Conservation (phyloP, 2,329 filamentous ascomycete genomes). For the Claviceps maximensis region DNA sequence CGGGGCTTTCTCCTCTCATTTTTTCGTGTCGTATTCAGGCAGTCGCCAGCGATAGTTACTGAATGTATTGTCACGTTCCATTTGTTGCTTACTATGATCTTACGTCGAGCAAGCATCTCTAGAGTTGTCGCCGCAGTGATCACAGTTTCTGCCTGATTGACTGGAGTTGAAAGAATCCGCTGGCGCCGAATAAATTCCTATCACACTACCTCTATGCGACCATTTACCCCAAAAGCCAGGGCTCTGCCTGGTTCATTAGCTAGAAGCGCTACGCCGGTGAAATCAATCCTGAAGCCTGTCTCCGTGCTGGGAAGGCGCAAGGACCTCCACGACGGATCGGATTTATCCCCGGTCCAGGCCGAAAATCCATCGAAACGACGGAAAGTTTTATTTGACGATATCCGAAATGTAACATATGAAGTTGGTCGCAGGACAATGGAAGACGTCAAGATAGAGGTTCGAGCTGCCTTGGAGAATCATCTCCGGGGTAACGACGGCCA, state of each 20-base stretch:
- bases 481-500: slow-evolving; percentile 43
- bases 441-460: slow-evolving; percentile 41
- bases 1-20: background rate
- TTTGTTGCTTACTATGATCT: background rate
- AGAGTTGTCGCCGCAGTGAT: slow-evolving; percentile 1
- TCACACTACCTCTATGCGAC: slow-evolving; percentile 13
- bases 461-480: slow-evolving; percentile 43
- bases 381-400: slow-evolving; percentile 46
- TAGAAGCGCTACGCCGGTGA: slow-evolving; percentile 29
- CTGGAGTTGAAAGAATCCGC: background rate
- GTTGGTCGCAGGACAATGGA: slow-evolving; percentile 39
- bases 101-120: background rate
- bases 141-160: background rate
- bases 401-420: slow-evolving; percentile 42
- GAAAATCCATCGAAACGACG: slow-evolving; percentile 39
- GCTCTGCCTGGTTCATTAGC: slow-evolving; percentile 19
- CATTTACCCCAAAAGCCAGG: slow-evolving; percentile 23
- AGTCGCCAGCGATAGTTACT: background rate
- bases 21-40: background rate
- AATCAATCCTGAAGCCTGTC: slow-evolving; percentile 38
- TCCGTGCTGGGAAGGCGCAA: slow-evolving; percentile 33
- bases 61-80: background rate
- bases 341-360: slow-evolving; percentile 21
- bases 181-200: background rate
- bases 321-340: slow-evolving; percentile 28